phyloP scores from a whole-genome alignment of 2,329 filamentous ascomycete genomes.

The Colletotrichum spaethianum region DNA sequence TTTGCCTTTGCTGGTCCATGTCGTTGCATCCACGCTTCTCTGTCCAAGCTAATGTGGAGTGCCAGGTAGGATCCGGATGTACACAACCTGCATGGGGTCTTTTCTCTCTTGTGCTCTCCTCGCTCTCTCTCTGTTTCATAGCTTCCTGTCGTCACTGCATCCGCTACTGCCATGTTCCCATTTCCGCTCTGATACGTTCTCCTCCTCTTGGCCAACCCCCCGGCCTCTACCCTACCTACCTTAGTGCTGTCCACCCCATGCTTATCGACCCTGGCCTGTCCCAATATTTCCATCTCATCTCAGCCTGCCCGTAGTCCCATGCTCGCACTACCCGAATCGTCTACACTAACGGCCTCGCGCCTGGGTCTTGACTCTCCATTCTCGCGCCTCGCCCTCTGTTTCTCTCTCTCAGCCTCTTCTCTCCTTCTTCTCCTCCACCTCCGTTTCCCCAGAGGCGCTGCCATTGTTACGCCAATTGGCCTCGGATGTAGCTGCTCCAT shows the following conservation, averaged over 20 bases:
- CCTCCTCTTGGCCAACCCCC: constrained; percentile 1
- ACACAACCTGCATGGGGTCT: constrained; percentile 51
- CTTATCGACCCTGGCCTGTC: constrained; percentile 19
- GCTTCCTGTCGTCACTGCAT: constrained; percentile 42
- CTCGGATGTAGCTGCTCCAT: constrained; percentile 32
- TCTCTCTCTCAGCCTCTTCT: constrained; percentile 11
- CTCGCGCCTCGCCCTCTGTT: constrained; percentile 26
- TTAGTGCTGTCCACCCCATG: constrained; percentile 32
- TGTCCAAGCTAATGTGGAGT: not conserved
- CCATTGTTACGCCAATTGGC: constrained; percentile 28
- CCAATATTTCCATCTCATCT: constrained; percentile 38
- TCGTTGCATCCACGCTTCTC: constrained; percentile 16
- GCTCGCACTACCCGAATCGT: constrained; percentile 29
- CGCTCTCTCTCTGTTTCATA: constrained; percentile 54
- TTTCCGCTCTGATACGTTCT: constrained; percentile 10
- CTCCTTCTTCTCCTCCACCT: constrained; percentile 22
- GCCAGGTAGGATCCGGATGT: not conserved
- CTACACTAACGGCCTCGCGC: constrained; percentile 32
- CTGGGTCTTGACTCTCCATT: constrained; percentile 17
- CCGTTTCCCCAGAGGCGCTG: constrained; percentile 16
- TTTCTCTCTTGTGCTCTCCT: constrained; percentile 42
- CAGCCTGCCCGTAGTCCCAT: constrained; percentile 34
- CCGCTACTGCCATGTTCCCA: constrained; percentile 17
- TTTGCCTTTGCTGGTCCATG: constrained; percentile 28
- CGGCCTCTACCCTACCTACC: constrained; percentile 21